Conservation (phyloP, 495 filamentous ascomycete genomes). For the Polyplosphaeria fusca region DNA sequence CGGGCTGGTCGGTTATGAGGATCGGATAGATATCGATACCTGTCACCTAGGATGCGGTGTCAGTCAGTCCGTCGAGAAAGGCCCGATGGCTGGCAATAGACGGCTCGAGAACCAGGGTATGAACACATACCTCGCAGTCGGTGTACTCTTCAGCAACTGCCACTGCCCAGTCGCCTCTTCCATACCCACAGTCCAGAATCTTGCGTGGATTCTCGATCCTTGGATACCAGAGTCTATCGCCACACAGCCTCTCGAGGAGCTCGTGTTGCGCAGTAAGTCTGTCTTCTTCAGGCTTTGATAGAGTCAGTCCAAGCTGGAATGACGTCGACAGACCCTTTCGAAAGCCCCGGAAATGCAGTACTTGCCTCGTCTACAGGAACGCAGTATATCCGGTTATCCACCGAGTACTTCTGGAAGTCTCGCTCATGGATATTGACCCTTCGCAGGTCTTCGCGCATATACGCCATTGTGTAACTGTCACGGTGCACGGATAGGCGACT, state of each 20-base stretch:
- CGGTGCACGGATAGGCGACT: neutral
- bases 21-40: conserved; percentile 35
- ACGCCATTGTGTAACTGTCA: conserved; percentile 16
- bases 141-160: conserved; percentile 70
- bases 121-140: conserved; percentile 63
- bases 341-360: neutral
- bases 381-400: conserved; percentile 71
- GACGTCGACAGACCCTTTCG: neutral
- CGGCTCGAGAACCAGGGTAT: neutral
- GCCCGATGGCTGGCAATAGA: neutral
- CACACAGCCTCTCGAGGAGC: conserved; percentile 70
- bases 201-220: conserved; percentile 57
- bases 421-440: conserved; percentile 35
- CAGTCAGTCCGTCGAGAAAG: neutral
- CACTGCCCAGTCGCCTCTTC: conserved; percentile 71
- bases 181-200: conserved; percentile 44
- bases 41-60: conserved; percentile 23
- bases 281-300: conserved; percentile 70
- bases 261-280: conserved; percentile 67
- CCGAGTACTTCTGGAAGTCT: conserved; percentile 33
- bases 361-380: conserved; percentile 82
- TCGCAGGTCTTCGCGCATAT: conserved; percentile 6
- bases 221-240: conserved; percentile 74
- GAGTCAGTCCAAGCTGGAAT: conserved; percentile 20
- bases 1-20: conserved; percentile 19